Conservation (phyloP, 495 filamentous ascomycete species). For the Astrothelium macrocarpum region DNA sequence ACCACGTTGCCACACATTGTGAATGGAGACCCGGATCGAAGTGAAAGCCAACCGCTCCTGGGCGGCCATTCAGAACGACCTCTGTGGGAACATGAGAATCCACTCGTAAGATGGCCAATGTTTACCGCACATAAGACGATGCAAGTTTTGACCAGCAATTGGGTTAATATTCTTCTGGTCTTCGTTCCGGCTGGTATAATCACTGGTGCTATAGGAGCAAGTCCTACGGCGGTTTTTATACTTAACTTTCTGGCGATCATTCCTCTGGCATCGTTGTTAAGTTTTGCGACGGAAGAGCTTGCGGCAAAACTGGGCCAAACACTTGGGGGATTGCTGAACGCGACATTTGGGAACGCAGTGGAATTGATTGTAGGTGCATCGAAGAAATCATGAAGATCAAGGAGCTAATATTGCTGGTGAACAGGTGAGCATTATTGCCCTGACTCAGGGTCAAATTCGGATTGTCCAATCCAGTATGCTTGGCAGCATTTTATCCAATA, state of each 20-base stretch:
- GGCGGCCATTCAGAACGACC: neutral
- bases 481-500: slow-evolving; percentile 91
- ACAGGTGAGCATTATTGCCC: slow-evolving; percentile 87
- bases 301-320: slow-evolving; percentile 77
- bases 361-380: slow-evolving; percentile 72
- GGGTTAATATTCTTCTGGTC: slow-evolving; percentile 77
- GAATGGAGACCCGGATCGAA: neutral
- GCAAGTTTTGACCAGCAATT: slow-evolving; percentile 52
- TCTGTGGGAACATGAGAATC: slow-evolving; percentile 17
- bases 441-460: slow-evolving; percentile 76
- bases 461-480: slow-evolving; percentile 98
- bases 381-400: neutral
- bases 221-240: slow-evolving; percentile 66
- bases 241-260: slow-evolving; percentile 96
- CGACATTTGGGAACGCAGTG: slow-evolving; percentile 96
- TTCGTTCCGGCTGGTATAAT: slow-evolving; percentile 87
- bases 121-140: slow-evolving; percentile 42
- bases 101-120: slow-evolving; percentile 42
- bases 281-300: slow-evolving; percentile 93
- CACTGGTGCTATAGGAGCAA: slow-evolving; percentile 61
- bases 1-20: neutral
- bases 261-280: slow-evolving; percentile 81
- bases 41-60: neutral
- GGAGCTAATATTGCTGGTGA: neutral
- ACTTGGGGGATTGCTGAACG: slow-evolving; percentile 85